These are phyloP conservation scores for Phanerochaete sordida DNA, from an alignment of 768 basidiomycete species.

Conservation along the genomic window DNA sequence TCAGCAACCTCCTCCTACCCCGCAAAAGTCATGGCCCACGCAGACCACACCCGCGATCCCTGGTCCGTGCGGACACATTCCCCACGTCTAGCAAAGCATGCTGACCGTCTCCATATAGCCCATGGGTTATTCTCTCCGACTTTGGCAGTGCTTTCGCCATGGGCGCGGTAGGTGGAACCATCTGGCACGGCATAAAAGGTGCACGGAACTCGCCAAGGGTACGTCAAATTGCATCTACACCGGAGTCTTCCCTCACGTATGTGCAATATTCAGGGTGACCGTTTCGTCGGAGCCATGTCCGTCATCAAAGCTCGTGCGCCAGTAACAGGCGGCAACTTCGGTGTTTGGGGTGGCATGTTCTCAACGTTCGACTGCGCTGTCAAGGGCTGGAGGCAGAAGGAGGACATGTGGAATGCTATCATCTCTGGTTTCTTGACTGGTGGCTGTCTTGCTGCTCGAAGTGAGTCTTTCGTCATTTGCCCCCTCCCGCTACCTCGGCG, in stretches of 20 bases:
- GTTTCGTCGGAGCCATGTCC: slow-evolving; percentile 88
- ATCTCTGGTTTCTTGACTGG: slow-evolving; percentile 98
- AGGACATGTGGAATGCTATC: slow-evolving; percentile 99
- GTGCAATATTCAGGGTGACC: slow-evolving; percentile 74
- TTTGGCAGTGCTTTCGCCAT: slow-evolving; percentile 97
- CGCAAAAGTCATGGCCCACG: slow-evolving; percentile 62
- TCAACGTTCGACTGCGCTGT: slow-evolving; percentile 98
- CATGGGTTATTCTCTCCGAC: slow-evolving; percentile 98
- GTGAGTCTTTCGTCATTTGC: slow-evolving; percentile 46
- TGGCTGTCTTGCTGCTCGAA: slow-evolving; percentile 90
- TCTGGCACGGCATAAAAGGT: slow-evolving; percentile 99
- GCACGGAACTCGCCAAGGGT: slow-evolving; percentile 95
- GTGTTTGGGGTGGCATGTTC: slow-evolving; percentile 97
- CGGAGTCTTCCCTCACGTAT: neutral
- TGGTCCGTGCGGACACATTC: slow-evolving; percentile 50
- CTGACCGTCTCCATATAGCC: slow-evolving; percentile 44
- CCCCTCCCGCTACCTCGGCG: neutral
- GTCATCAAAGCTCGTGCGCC: slow-evolving; percentile 98
- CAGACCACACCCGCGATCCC: slow-evolving; percentile 92
- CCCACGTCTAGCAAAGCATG: neutral
- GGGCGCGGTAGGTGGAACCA: slow-evolving; percentile 96
- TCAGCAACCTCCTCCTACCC: neutral
- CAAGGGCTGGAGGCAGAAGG: slow-evolving; percentile 95
- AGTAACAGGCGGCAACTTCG: slow-evolving; percentile 96
- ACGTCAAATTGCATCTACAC: slow-evolving; percentile 22